These are phyloP conservation scores for Fagopyrum esculentum DNA, from an alignment of 148 eudicot species.

Conservation along the genomic window DNA sequence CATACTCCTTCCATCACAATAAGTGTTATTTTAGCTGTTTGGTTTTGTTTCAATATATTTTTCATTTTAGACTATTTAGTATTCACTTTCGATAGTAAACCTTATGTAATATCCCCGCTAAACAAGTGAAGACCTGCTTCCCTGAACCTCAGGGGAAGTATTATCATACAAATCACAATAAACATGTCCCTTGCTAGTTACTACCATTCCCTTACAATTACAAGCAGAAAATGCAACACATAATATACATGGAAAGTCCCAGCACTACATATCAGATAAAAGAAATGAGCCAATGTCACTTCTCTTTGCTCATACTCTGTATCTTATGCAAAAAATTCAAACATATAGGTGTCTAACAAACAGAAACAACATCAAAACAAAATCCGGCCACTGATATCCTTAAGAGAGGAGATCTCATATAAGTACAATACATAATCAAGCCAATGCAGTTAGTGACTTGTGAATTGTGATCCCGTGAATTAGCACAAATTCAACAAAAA, in stretches of 20 bases:
- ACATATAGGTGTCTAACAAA: neutral
- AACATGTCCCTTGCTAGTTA: neutral
- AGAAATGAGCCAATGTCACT: neutral
- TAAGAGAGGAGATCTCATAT: neutral
- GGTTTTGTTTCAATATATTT: no score
- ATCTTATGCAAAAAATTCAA: neutral
- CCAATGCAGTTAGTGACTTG: neutral
- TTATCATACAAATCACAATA: neutral
- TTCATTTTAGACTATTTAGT: no score
- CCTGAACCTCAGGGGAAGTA: neutral
- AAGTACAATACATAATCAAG: neutral
- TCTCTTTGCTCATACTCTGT: neutral
- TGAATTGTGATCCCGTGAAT: neutral
- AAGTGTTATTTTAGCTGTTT: no score
- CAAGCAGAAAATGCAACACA: neutral
- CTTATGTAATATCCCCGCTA: neutral
- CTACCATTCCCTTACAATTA: neutral
- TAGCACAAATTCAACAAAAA: neutral
- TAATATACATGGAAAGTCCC: neutral
- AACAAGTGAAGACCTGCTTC: neutral
- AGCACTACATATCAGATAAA: neutral
- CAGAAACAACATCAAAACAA: neutral
- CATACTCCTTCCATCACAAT: neutral
- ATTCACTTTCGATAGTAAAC: no score
- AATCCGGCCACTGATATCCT: neutral